Base-by-base conservation (phyloP, 495 filamentous ascomycete species). In the Rhypophila decipiens region DNA sequence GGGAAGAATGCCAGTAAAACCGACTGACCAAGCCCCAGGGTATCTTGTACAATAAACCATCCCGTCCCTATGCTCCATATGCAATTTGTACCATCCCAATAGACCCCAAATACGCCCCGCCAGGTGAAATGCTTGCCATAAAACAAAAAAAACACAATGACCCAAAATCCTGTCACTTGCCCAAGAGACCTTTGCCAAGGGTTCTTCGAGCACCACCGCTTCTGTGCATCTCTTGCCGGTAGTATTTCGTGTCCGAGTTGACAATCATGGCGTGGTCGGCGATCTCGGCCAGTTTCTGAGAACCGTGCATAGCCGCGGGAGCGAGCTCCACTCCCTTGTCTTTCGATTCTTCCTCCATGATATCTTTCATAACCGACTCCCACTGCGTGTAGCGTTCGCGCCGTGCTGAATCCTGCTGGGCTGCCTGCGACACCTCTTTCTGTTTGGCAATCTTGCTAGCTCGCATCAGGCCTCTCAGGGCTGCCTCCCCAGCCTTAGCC, bases 321-420 rank as follows among this genome's bases (percentile, higher is more conserved):
- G 82, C 80, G 67, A 83, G 74, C 55, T 84, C 86, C 44, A 74
- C 84, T 10, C 71, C 82, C 57, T 80, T 84, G 64, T 81, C 82
- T 56, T 79, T 84, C 18, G 43, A 56, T 7, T 57, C 54, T 9
- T 61, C 57, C 24, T 68, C 64, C 2, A 75, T 58, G 9, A 72
- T 33, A 12, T 61, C 59, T 9, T 60, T 53, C 70, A 75, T 72
- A 3, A 68, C 60, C 1, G 46, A 37, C 52, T 75, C 72, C 72
- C 72, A 75, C 0, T 65, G 47, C 2, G 57, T 41, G 39, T 72
- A 65, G 23, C 72, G 60, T 12, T 67, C 49, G 12, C 65, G 60
- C 21, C 62, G 58, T 0, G 58, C 40, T 1, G 54, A 43, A 29
- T 71, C 53, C 19, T 54, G 62, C 44, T 68, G 61, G 7, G 70